Evolutionary conservation across 768 basidiomycete species (phyloP).

Genomic region (Amyloporia xantha): DNA sequence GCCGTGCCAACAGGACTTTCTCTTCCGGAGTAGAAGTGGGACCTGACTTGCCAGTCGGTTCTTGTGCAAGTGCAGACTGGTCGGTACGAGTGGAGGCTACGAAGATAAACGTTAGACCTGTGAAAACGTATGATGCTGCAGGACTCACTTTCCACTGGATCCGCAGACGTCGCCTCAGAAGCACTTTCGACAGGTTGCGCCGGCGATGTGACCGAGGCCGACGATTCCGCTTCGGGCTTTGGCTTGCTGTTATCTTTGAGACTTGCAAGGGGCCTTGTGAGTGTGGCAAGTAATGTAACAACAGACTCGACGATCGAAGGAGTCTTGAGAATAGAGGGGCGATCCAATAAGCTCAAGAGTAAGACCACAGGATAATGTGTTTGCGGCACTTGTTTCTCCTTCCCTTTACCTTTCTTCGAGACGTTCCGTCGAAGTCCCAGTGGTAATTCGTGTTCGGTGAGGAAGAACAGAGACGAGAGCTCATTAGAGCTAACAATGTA

Average conservation of each 20-base stretch:
- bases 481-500: conserved; percentile 86
- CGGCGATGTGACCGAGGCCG: neutral
- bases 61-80: conserved; percentile 5
- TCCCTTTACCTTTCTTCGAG: conserved; percentile 90
- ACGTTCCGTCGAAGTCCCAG: conserved; percentile 61
- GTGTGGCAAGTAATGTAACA: conserved; percentile 77
- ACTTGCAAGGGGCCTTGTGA: conserved; percentile 75
- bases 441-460: conserved; percentile 90
- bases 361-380: conserved; percentile 90
- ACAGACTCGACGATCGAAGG: conserved; percentile 91
- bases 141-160: conserved; percentile 5
- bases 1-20: conserved; percentile 52
- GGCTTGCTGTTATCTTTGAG: conserved; percentile 27
- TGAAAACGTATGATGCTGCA: neutral
- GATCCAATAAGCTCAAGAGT: conserved; percentile 80
- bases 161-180: neutral
- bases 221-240: conserved; percentile 15
- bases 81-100: neutral
- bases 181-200: neutral
- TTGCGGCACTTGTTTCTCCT: conserved; percentile 77
- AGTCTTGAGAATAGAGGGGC: conserved; percentile 78
- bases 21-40: conserved; percentile 24
- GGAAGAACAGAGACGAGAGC: conserved; percentile 83
- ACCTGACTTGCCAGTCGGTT: conserved; percentile 12
- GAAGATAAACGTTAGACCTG: neutral